phyloP scores from a whole-genome alignment of 805 yeast genomes.

The Metschnikowia corniflorae region DNA sequence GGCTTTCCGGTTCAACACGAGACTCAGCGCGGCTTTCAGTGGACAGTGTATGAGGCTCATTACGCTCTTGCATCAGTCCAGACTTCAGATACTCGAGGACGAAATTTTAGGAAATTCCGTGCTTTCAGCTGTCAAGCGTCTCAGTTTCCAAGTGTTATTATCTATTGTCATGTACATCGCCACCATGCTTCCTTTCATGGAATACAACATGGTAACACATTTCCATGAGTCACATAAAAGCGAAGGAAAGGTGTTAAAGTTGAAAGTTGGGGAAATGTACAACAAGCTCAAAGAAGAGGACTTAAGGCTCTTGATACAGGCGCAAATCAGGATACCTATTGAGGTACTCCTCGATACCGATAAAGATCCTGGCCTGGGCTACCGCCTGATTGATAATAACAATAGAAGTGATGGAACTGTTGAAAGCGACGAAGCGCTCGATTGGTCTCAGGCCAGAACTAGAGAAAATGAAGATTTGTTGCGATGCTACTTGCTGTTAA shows the following conservation, averaged over 20 bases:
- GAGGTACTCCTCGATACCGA: slow-evolving; percentile 2
- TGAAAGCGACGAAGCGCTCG: neutral
- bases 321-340: slow-evolving; percentile 4
- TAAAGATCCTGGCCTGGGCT: slow-evolving; percentile 1
- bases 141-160: slow-evolving; percentile 1
- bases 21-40: neutral
- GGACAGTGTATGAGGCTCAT: slow-evolving; percentile 1
- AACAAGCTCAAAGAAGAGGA: neutral
- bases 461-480: slow-evolving; percentile 5
- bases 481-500: slow-evolving; percentile 7
- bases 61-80: slow-evolving; percentile 6
- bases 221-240: neutral
- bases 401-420: too few relatives aligned
- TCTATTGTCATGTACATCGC: slow-evolving; percentile 1
- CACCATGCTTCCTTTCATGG: slow-evolving; percentile 3
- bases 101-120: neutral
- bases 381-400: too few relatives aligned
- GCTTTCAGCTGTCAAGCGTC: slow-evolving; percentile 1
- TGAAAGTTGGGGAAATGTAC: neutral
- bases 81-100: slow-evolving; percentile 5
- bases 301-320: slow-evolving; percentile 1
- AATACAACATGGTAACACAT: neutral
- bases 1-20: slow-evolving; percentile 3
- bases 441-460: neutral
- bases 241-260: neutral